A percentile compares a stretch with the other conserved stretches of the same genome.
These are phyloP conservation scores for Metschnikowia arizonensis DNA, from an alignment of 805 yeast species.

Conservation along the genomic window DNA sequence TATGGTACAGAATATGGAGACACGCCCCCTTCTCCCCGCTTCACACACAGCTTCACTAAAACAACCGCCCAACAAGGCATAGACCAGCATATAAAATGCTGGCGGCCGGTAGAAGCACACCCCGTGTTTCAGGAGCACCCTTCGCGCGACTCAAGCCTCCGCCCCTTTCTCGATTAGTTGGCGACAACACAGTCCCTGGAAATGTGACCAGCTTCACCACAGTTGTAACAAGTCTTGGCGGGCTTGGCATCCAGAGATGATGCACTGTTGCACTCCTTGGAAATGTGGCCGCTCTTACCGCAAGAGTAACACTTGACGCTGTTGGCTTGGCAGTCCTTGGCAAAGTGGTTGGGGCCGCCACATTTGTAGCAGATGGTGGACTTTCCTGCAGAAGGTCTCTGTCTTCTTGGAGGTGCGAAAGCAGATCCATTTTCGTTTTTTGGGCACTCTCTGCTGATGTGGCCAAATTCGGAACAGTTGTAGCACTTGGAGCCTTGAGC, in stretches of 20 bases:
- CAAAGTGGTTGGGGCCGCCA: constrained; percentile 91
- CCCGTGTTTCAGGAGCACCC: neutral
- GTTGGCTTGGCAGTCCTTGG: constrained; percentile 80
- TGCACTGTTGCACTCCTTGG: constrained; percentile 70
- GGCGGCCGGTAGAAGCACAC: neutral
- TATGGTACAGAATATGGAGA: constrained; percentile 18
- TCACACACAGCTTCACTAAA: constrained; percentile 13
- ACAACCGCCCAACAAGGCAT: constrained; percentile 5
- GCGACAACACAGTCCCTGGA: constrained; percentile 63
- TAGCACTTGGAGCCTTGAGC: constrained; percentile 72
- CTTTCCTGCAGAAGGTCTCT: constrained; percentile 19
- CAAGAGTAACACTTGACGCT: constrained; percentile 83
- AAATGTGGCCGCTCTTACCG: constrained; percentile 85
- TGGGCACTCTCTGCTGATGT: constrained; percentile 73
- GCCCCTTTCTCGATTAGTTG: constrained; percentile 10
- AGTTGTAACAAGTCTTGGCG: constrained; percentile 65
- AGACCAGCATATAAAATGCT: neutral
- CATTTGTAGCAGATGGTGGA: constrained; percentile 78
- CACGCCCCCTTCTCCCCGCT: constrained; percentile 14
- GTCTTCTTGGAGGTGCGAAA: constrained; percentile 19
- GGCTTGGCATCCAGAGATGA: constrained; percentile 32
- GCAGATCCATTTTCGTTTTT: constrained; percentile 31
- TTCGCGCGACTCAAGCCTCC: neutral
- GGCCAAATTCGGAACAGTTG: constrained; percentile 75
- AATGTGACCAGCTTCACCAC: constrained; percentile 81